Percentiles rank a stretch among this genome's conserved stretches.
Conservation (phyloP, 176 grass and related monocot species). For the Sorghum bicolor region Sorghum_bicolor_NCBIv3 NC_012879.2:775501-776000, state of each 20-base stretch:
- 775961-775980: constrained; percentile 88
- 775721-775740: not conserved
- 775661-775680: not conserved
- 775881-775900: constrained; percentile 50
- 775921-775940: constrained; percentile 33
- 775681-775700: constrained; percentile 26
- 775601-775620: constrained; percentile 36
- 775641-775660: not conserved
- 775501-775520: constrained; percentile 53
- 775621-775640: not conserved
- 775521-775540: not conserved
- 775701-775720: not conserved
- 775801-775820: constrained; percentile 59
- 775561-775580: constrained; percentile 53
- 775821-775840: constrained; percentile 42
- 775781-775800: not conserved
- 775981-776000: constrained; percentile 74
- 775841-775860: constrained; percentile 54
- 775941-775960: constrained; percentile 73
- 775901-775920: constrained; percentile 56
- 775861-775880: constrained; percentile 36
- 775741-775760: not conserved
- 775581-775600: not conserved
- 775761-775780: not conserved
- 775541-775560: constrained; percentile 27